Percentiles rank a stretch among this genome's conserved stretches.
Conservation (phyloP, 1,139 yeast genomes). For the Entelexis sorbosivorans region DNA sequence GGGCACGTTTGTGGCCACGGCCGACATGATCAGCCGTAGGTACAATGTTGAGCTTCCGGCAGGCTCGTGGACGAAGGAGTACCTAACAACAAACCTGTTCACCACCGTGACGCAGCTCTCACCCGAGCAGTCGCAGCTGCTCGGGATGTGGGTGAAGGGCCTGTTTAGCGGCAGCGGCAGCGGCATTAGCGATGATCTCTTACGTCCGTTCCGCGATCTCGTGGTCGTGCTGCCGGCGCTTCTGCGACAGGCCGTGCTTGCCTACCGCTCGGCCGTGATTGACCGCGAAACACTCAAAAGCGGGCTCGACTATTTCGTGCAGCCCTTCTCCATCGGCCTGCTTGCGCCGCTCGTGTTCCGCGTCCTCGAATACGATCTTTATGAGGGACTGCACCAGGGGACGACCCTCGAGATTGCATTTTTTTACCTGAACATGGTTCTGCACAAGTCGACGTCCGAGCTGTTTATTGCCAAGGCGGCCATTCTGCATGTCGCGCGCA, state of each 20-base stretch:
- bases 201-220: conserved; percentile 57
- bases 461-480: conserved; percentile 6
- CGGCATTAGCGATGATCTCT: conserved; percentile 74
- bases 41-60: conserved; percentile 8
- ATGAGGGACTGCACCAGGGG: conserved; percentile 27
- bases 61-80: conserved; percentile 7
- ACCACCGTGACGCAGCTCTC: conserved; percentile 19
- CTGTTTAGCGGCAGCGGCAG: conserved; percentile 57
- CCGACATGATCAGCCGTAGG: conserved; percentile 1
- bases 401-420: conserved; percentile 17
- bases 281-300: conserved; percentile 41
- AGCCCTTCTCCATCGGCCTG: conserved; percentile 45
- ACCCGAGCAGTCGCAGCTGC: conserved; percentile 35
- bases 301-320: conserved; percentile 55
- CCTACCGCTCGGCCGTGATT: conserved; percentile 46
- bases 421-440: conserved; percentile 10
- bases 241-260: conserved; percentile 59
- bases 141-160: conserved; percentile 71
- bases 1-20: conserved; percentile 10
- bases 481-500: background rate
- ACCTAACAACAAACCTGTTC: conserved; percentile 2
- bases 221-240: conserved; percentile 54
- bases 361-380: conserved; percentile 33
- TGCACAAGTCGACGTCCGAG: conserved; percentile 3
- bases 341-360: conserved; percentile 36